Evolutionary conservation across 768 basidiomycete genomes (phyloP).

Genomic region (Solioccasus polychromus): DNA sequence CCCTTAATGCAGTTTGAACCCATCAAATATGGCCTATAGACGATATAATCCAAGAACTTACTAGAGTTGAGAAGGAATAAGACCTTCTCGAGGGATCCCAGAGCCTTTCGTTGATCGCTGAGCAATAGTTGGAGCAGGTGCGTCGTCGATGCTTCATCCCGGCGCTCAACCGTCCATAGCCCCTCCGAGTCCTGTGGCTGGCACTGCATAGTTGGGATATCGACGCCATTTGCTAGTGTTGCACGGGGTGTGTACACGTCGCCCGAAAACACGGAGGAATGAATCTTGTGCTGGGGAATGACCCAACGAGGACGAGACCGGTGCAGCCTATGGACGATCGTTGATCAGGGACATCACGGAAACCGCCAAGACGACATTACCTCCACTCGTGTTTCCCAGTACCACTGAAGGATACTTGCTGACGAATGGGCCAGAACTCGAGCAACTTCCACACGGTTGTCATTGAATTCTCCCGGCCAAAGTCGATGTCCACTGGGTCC

Average conservation of each 20-base stretch:
- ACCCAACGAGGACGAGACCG: constrained; percentile 1
- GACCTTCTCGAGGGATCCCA: constrained; percentile 1
- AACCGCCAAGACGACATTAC: not conserved
- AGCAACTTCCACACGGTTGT: not conserved
- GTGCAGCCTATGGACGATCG: not conserved
- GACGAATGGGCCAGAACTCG: not conserved
- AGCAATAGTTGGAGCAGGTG: not conserved
- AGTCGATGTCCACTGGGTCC: constrained; percentile 6
- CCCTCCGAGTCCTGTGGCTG: not conserved
- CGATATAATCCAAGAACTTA: not conserved
- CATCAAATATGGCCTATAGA: not conserved
- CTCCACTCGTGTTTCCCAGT: constrained; percentile 3
- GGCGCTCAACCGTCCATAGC: not conserved
- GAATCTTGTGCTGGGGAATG: constrained; percentile 5
- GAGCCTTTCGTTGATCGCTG: not conserved
- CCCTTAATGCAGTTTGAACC: not conserved
- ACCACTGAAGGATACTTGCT: constrained; percentile 11
- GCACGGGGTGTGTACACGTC: constrained; percentile 3
- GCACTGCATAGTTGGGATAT: not conserved
- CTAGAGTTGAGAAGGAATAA: constrained; percentile 6
- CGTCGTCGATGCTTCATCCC: not conserved
- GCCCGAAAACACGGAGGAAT: not conserved
- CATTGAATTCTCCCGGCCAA: constrained; percentile 1
- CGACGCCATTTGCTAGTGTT: not conserved
- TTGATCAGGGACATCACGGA: not conserved